These are phyloP conservation scores for Globisporangium apiculatum DNA, from an alignment of 352 stramenopile genomes.

Conservation along the genomic window DNA sequence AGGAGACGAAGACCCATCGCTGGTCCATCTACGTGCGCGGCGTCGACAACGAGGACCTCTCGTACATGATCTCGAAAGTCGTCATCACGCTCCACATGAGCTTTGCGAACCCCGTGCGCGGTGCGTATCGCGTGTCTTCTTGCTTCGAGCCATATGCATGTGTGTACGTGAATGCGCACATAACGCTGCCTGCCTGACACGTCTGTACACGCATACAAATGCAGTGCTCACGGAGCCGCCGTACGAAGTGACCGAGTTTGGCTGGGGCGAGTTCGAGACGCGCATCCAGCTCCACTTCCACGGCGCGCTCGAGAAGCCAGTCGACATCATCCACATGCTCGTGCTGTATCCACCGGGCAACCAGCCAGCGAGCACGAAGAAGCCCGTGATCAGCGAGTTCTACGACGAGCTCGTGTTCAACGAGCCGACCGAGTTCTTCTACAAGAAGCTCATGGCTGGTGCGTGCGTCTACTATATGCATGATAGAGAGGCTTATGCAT, in stretches of 20 bases:
- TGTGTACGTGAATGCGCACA: not conserved
- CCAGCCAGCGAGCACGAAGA: constrained; percentile 86
- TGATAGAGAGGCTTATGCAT: no score
- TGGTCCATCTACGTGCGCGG: constrained; percentile 94
- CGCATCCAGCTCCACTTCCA: constrained; percentile 95
- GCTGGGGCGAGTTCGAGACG: constrained; percentile 98
- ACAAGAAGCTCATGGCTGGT: constrained; percentile 86
- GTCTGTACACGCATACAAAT: no score
- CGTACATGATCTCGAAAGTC: constrained; percentile 94
- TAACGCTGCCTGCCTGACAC: no score
- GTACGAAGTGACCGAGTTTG: constrained; percentile 95
- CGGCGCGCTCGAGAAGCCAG: constrained; percentile 88
- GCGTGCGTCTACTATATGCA: not conserved
- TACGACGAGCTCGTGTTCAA: constrained; percentile 99
- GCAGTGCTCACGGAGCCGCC: constrained; percentile 91
- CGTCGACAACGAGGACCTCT: constrained; percentile 92
- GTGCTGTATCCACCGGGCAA: constrained; percentile 79
- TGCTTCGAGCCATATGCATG: not conserved
- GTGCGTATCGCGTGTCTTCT: constrained; percentile 14
- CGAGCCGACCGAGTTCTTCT: constrained; percentile 94
- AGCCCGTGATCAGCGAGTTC: constrained; percentile 93
- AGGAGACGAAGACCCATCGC: constrained; percentile 92
- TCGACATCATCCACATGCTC: constrained; percentile 88
- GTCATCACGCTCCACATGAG: constrained; percentile 96
- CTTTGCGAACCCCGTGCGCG: constrained; percentile 91